Base-by-base conservation (phyloP, 305 asterid genomes). In the Fraxinus velutina region DNA sequence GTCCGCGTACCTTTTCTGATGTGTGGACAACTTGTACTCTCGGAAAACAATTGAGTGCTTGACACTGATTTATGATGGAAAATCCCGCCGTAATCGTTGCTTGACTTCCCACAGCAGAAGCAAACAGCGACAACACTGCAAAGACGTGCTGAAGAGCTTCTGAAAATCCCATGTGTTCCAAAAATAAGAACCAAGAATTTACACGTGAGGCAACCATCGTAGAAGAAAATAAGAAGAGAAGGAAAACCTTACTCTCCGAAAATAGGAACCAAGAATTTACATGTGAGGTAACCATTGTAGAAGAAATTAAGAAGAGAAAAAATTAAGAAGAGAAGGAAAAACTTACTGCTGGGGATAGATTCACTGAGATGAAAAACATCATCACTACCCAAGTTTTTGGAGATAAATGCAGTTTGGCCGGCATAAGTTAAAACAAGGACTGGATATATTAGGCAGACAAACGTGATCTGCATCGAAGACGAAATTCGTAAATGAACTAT, bases 41-140 rank as follows among this genome's bases (percentile, higher is more conserved):
- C 3, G 99, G 99, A 72, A 96, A 93, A 86, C 99, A 96, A 81
- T 88, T 81, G 7, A 95, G 95, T 32, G 97, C 93, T 76, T 90
- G 97, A 78, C 97, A 91, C 85, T 95, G 99, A 84, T 96, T 92
- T 88, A 92, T 91, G 86, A 94, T 92, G 85, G 99, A 96, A 88
- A 94, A 96, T 4, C 96, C 92, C 1, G 97, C 99, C 6, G 98
- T 92, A 17, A 96, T 94, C 30, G 98, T 94, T 39, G 97, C 99
- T 86, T 96, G 99, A 86, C 99, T 96, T 81, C 97, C 99, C n/a
- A 95, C 96, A 0, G 95, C 97, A 4, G 99, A 90, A 81, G 99
- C 98, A 83, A 95, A 88, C 82, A 93, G 80, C 2, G 99, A 91
- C 85, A 95, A 68, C 79, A 91, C 91, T 3, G 97, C 92, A 81